Conservation (phyloP, 2,329 filamentous ascomycete genomes). For the Dothidotthia symphoricarpi region DNA sequence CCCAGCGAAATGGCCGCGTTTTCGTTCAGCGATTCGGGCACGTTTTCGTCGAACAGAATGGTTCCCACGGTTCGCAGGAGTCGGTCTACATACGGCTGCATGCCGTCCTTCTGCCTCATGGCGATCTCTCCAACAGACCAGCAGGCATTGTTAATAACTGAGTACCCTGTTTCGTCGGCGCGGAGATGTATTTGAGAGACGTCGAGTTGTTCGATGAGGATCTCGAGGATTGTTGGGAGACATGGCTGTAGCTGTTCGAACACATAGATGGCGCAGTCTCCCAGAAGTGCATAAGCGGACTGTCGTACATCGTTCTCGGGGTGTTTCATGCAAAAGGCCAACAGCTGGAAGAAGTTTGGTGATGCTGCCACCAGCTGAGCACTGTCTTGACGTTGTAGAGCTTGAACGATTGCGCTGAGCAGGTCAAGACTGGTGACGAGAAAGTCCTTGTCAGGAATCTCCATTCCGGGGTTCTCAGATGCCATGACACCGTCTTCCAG, state of each 20-base stretch:
- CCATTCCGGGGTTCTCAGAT: slow-evolving; percentile 64
- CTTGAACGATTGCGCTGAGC: slow-evolving; percentile 88
- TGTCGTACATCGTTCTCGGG: slow-evolving; percentile 88
- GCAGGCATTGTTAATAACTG: slow-evolving; percentile 96
- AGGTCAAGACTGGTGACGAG: slow-evolving; percentile 92
- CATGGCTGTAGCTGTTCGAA: slow-evolving; percentile 76
- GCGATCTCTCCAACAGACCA: slow-evolving; percentile 95
- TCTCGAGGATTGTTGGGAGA: slow-evolving; percentile 70
- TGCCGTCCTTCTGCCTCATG: slow-evolving; percentile 68
- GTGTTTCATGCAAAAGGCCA: slow-evolving; percentile 91
- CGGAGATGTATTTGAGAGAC: slow-evolving; percentile 67
- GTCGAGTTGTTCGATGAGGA: slow-evolving; percentile 85
- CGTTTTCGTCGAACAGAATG: slow-evolving; percentile 80
- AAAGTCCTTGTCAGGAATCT: slow-evolving; percentile 93
- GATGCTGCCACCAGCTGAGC: slow-evolving; percentile 72
- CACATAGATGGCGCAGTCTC: slow-evolving; percentile 91
- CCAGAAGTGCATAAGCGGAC: slow-evolving; percentile 90
- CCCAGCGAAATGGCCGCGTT: slow-evolving; percentile 94
- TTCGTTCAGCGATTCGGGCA: slow-evolving; percentile 83
- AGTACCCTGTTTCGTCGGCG: slow-evolving; percentile 79
- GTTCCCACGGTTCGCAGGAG: slow-evolving; percentile 74
- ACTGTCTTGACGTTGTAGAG: slow-evolving; percentile 71
- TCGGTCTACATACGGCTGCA: slow-evolving; percentile 74
- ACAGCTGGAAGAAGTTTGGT: slow-evolving; percentile 83
- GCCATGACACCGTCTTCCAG: slow-evolving; percentile 76